A percentile compares a stretch with the other conserved stretches of the same genome.
Conservation (phyloP, 352 stramenopile species). For the Phytophthora hybrid region DNA sequence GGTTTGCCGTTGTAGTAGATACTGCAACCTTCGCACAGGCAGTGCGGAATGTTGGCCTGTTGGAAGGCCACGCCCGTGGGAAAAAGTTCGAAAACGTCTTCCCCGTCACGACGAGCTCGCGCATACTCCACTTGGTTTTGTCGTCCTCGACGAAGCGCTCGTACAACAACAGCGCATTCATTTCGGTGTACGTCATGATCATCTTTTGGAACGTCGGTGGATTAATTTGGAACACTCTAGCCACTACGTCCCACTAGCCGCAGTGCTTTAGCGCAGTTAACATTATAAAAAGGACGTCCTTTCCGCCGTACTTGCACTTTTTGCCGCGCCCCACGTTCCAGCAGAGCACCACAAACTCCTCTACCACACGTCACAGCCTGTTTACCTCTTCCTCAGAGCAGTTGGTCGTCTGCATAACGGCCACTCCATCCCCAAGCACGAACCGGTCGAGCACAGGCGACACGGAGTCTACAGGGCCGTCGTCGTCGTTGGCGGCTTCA, state of each 20-base stretch:
- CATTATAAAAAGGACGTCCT: background rate
- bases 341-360: no score
- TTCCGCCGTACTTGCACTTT: no score
- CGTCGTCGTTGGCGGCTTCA: no score
- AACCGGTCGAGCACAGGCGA: no score
- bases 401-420: no score
- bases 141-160: background rate
- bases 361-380: no score
- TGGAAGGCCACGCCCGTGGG: background rate
- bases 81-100: background rate
- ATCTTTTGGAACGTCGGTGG: background rate
- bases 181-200: background rate
- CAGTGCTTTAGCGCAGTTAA: background rate
- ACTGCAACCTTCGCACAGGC: background rate
- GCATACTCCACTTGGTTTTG: background rate
- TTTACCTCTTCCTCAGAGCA: no score
- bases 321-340: no score
- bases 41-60: background rate
- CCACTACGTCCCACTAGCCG: background rate
- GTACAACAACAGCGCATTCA: background rate
- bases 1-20: slow-evolving; percentile 1
- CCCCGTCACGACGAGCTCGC: background rate
- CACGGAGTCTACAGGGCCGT: no score
- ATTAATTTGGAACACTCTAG: background rate
- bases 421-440: no score